phyloP scores from a whole-genome alignment of 495 filamentous ascomycete genomes.

The Trichoderma asperelloides region DNA sequence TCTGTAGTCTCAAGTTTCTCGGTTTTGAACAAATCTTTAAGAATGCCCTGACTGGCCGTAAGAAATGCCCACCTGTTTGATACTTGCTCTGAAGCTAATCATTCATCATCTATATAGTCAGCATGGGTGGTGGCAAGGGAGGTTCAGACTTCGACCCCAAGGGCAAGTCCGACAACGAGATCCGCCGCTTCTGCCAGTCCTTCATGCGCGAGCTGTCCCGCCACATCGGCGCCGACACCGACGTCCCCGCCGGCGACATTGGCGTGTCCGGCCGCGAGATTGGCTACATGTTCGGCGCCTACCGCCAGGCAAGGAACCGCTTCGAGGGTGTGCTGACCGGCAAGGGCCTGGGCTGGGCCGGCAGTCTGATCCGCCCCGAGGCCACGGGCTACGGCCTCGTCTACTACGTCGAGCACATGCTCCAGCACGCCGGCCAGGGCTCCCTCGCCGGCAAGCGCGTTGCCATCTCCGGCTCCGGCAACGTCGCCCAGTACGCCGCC shows the following conservation, averaged over 20 bases:
- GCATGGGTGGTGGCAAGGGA: slow-evolving; percentile 97
- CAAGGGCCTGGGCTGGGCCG: slow-evolving; percentile 90
- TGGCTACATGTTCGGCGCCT: slow-evolving; percentile 91
- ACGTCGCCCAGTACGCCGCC: slow-evolving; percentile 96
- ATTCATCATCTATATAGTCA: slow-evolving; percentile 45
- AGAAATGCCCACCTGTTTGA: slow-evolving; percentile 28
- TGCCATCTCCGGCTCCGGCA: slow-evolving; percentile 93
- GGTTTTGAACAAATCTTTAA: slow-evolving; percentile 99
- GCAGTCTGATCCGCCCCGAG: slow-evolving; percentile 89
- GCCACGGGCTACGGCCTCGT: slow-evolving; percentile 95
- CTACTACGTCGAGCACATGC: slow-evolving; percentile 98
- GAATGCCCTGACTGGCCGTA: slow-evolving; percentile 95
- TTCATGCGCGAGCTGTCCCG: slow-evolving; percentile 94
- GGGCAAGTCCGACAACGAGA: slow-evolving; percentile 95
- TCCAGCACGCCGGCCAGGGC: slow-evolving; percentile 79
- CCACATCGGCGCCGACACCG: slow-evolving; percentile 94
- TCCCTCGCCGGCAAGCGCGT: slow-evolving; percentile 87
- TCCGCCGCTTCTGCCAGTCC: slow-evolving; percentile 90
- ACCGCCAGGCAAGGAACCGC: slow-evolving; percentile 76
- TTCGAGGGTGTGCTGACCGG: slow-evolving; percentile 96
- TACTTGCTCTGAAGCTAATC: not conserved
- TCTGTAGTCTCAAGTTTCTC: slow-evolving; percentile 73
- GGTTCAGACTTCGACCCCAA: slow-evolving; percentile 99
- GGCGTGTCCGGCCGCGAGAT: slow-evolving; percentile 85
- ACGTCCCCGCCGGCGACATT: slow-evolving; percentile 93